Evolutionary conservation across 2,329 filamentous ascomycete genomes (phyloP), one percentile per base, ranked within the genome.

Genomic region (Aspergillus spinulosporus): DNA sequence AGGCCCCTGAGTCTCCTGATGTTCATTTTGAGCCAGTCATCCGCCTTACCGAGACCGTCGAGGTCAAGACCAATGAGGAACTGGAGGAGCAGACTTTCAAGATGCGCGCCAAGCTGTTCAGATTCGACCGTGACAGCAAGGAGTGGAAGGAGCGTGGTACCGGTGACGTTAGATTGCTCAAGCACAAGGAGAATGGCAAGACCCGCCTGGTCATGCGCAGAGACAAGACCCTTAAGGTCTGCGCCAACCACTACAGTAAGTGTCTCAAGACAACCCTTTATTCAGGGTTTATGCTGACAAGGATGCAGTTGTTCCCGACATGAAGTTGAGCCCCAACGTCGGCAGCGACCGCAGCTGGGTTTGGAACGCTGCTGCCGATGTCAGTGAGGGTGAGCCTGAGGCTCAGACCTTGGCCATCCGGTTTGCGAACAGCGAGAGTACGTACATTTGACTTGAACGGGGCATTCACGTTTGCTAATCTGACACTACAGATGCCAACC

Each of bases 111-210:
- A 99, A 99, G 86, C 88, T 99, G 64, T 99, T 99, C 88, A 93
- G 92, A 81, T 99, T 97, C 76, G 88, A 96, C 78, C 86, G 89
- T 68, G 91, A 96, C 52, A 85, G 84, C 68, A 88, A 88, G 76
- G 94, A 97, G 82, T 99, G 94, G 94, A 99, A 97, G 84, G 94
- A 99, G 86, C 89, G 94, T 73, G 94, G 94, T 64, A 97, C 94
- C 64, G 94, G 94, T 69, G 93, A 97, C 70, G 92, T 97, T 63
- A 87, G 93, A 72, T 84, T 99, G 77, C 83, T 99, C 74, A 97
- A 97, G 87, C 94, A 99, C 84, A 94, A 92, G 85, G 92, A 97
- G 82, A 97, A 96, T 76, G 87, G 89, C 79, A 97, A 97, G 88
- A 96, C 92, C 58, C 87, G 94, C 68, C 82, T 99, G 69, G 94